Percentiles rank a stretch among this genome's conserved stretches.
These are phyloP conservation scores for Russula vinacea DNA, from an alignment of 768 basidiomycete genomes.

Conservation along the genomic window DNA sequence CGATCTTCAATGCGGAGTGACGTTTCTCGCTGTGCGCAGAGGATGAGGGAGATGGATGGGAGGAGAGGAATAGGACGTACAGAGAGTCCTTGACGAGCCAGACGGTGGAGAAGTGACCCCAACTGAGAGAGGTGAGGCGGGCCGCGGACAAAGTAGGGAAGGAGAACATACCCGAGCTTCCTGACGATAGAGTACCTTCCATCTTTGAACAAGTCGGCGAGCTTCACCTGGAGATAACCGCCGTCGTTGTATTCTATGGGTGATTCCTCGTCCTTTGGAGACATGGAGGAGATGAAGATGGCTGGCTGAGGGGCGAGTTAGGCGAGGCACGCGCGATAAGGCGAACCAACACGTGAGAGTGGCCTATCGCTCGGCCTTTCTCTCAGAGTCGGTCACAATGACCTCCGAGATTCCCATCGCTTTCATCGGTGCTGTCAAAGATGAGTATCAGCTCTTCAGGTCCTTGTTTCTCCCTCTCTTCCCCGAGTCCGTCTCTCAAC, in stretches of 20 bases:
- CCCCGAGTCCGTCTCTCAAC: neutral
- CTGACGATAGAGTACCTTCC: slow-evolving; percentile 82
- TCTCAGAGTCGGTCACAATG: neutral
- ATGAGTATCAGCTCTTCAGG: slow-evolving; percentile 84
- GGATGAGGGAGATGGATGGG: neutral
- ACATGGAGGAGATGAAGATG: slow-evolving; percentile 44
- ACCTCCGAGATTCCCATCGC: neutral
- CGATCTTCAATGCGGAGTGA: slow-evolving; percentile 91
- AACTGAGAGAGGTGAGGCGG: slow-evolving; percentile 45
- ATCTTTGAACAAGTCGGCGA: slow-evolving; percentile 79
- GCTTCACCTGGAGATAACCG: slow-evolving; percentile 60
- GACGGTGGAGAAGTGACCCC: slow-evolving; percentile 95
- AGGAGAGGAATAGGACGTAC: slow-evolving; percentile 45
- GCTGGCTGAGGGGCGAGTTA: slow-evolving; percentile 56
- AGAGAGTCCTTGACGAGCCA: slow-evolving; percentile 81
- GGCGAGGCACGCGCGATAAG: slow-evolving; percentile 20
- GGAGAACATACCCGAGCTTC: slow-evolving; percentile 72
- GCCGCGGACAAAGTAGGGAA: slow-evolving; percentile 11
- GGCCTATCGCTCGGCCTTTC: neutral
- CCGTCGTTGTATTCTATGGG: slow-evolving; percentile 81
- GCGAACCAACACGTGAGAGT: neutral
- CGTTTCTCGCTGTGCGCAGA: slow-evolving; percentile 50
- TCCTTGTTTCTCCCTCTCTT: slow-evolving; percentile 33
- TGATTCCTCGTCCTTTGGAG: slow-evolving; percentile 74
- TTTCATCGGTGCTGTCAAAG: slow-evolving; percentile 79